These are phyloP conservation scores for Cordyceps tenuipes DNA, from an alignment of 2,329 filamentous ascomycete species.

Conservation along the genomic window DNA sequence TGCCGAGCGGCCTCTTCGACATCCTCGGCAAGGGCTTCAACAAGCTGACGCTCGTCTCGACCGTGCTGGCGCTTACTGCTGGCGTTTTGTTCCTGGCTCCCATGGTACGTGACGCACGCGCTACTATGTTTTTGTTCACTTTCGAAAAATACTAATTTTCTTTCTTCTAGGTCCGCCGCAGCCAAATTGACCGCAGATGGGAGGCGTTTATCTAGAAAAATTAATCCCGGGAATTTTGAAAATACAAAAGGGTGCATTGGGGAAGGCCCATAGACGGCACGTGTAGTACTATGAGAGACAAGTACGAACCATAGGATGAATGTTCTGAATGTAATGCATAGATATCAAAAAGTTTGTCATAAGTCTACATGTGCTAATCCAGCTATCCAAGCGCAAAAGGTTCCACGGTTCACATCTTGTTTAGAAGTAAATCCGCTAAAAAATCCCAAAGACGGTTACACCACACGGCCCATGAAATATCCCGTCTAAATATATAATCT, in stretches of 20 bases:
- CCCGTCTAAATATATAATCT: background rate
- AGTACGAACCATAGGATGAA: background rate
- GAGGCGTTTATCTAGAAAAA: slow-evolving; percentile 21
- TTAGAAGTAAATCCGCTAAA: too few species aligned
- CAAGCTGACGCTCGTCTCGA: slow-evolving; percentile 75
- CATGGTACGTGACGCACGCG: slow-evolving; percentile 55
- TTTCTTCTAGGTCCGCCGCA: slow-evolving; percentile 43
- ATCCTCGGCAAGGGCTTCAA: slow-evolving; percentile 90
- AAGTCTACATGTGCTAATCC: background rate
- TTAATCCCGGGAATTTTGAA: background rate
- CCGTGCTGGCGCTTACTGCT: slow-evolving; percentile 68
- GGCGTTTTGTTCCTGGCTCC: slow-evolving; percentile 75
- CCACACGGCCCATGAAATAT: background rate
- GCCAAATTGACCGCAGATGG: slow-evolving; percentile 62
- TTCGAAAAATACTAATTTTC: slow-evolving; percentile 24
- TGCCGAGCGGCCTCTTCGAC: slow-evolving; percentile 88
- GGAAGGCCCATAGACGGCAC: background rate
- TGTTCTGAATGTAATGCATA: slow-evolving; percentile 2
- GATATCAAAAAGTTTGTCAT: background rate
- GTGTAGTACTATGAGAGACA: background rate
- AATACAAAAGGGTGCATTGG: background rate
- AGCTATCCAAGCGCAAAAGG: background rate
- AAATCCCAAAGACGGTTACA: background rate
- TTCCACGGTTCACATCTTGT: background rate
- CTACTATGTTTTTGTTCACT: background rate